Base-by-base conservation (phyloP, 164 flowering plant genomes). In the Piper longum region DNA sequence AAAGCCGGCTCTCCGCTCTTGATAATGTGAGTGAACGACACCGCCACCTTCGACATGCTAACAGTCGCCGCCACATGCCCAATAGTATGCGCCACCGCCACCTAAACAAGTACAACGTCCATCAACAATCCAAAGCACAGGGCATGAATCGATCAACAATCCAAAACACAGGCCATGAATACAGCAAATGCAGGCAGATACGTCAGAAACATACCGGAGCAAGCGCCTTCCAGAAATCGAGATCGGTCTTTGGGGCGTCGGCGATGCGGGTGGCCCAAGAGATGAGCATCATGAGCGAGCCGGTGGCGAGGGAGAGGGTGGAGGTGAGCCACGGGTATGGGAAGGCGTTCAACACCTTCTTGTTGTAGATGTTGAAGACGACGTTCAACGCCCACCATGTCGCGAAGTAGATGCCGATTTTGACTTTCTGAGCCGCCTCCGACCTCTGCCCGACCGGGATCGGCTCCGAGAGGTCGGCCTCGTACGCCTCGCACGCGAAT, bases 341-440 rank as follows among this genome's bases (percentile, higher is more conserved):
- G 56, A 74, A 88, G 13, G 86, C 95, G 70, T 90, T 90, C 70
- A 90, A 72, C 11, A 86, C 97, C 79, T 90, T 88, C 87, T 90
- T 90, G 76, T 90, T 88, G 69, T 90, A 88, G 43, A 90, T 90
- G 64, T 90, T 88, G 79, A 90, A 90, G 19, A 86, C 80, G 11
- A 86, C 93, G 56, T 90, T 90, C 85, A 88, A 67, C 67, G 85
- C 85, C 92, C 93, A 90, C 97, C 97, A 90, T 0, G 83, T 81
- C 0, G 92, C 97, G 48, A 90, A 86, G 44, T 86, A 86, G 39
- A 82, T 64, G 16, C 97, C 85, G 59, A 90, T 87, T 72, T 84
- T 90, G 48, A 82, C 56, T 78, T 66, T 85, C 77, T 81, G 77
- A 17, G 85, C 88, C 4, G 85, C 85, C 59, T 71, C 89, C n/a